Conservation (phyloP, 1,284 basidiomycete genomes). For the Malassezia equina region DNA sequence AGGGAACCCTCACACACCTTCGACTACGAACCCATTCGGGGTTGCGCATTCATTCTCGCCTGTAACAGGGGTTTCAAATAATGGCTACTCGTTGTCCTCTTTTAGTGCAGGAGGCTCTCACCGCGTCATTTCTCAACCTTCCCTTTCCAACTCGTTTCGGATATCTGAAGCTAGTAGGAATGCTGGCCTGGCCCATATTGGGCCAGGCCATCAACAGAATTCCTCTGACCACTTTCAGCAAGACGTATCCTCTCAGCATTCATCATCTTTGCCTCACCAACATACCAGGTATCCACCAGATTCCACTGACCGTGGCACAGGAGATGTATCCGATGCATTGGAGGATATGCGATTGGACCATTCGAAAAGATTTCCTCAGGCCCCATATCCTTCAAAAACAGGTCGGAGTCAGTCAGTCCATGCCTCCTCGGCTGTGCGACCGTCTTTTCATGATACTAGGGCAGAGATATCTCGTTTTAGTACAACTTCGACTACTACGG, state of each 20-base stretch:
- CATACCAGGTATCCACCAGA: background rate
- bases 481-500: background rate
- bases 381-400: background rate
- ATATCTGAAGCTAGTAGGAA: slow-evolving; percentile 43
- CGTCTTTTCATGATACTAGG: background rate
- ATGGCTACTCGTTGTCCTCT: background rate
- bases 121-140: background rate
- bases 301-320: background rate
- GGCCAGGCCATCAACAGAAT: background rate
- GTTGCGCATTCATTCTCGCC: background rate
- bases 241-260: too few species aligned
- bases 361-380: background rate
- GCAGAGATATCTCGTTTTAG: background rate
- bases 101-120: background rate
- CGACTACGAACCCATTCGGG: background rate
- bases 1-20: background rate
- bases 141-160: background rate
- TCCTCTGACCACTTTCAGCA: too few species aligned
- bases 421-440: background rate
- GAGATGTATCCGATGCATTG: background rate
- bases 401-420: background rate
- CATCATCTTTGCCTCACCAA: background rate
- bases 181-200: too few species aligned
- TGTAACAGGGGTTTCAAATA: background rate
- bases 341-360: background rate